These are phyloP conservation scores for Pythium oligandrum DNA, from an alignment of 352 stramenopile genomes.

Conservation along the genomic window DNA sequence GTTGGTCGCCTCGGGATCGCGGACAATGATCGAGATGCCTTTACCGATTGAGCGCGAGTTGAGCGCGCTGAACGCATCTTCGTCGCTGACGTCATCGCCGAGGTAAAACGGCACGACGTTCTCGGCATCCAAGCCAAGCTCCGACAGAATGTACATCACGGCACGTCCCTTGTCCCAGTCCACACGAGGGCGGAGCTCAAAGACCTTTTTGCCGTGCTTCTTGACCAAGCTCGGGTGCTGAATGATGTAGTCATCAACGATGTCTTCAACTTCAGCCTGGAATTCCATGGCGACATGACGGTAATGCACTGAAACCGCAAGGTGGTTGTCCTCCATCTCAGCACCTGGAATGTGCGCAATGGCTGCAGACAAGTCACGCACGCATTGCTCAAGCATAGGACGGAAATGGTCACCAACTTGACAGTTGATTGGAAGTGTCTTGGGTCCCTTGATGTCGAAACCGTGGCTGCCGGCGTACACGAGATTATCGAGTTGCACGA, in stretches of 20 bases:
- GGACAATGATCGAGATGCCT: constrained; percentile 61
- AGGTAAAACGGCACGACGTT: constrained; percentile 79
- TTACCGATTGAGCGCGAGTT: constrained; percentile 39
- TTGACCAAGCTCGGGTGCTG: constrained; percentile 44
- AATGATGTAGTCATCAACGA: constrained; percentile 79
- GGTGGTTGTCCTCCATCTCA: constrained; percentile 75
- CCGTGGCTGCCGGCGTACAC: constrained; percentile 80
- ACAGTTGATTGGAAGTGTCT: constrained; percentile 48
- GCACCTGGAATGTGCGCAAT: constrained; percentile 40
- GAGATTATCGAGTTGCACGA: constrained; percentile 70
- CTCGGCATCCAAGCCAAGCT: constrained; percentile 55
- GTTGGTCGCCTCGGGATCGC: constrained; percentile 39
- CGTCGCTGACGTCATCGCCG: constrained; percentile 77
- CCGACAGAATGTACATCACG: constrained; percentile 67
- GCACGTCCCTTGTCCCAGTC: constrained; percentile 81
- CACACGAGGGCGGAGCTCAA: constrained; percentile 68
- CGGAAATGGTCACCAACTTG: constrained; percentile 52
- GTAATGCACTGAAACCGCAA: constrained; percentile 79
- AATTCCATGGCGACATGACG: constrained; percentile 30
- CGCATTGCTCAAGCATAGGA: constrained; percentile 37
- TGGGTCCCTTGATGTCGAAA: constrained; percentile 74
- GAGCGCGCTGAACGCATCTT: constrained; percentile 58
- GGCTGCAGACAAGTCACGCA: constrained; percentile 28
- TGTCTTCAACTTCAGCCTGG: constrained; percentile 70
- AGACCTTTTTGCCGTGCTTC: constrained; percentile 77